Evolutionary conservation across 2,329 filamentous ascomycete species (phyloP).

Genomic region (Emergomyces orientalis): DNA sequence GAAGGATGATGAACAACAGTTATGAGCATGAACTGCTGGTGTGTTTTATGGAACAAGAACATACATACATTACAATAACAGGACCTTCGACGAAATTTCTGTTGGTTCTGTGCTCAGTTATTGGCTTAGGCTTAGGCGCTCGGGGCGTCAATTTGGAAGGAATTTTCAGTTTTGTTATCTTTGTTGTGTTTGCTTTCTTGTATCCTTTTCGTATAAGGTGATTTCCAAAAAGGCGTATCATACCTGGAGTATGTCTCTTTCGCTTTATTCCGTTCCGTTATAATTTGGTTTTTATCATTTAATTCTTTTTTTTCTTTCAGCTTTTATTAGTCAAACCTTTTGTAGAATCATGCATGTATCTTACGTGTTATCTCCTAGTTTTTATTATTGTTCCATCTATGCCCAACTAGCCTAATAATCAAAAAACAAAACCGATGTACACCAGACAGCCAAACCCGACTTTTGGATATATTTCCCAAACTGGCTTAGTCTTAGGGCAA

Average conservation of each 20-base stretch:
- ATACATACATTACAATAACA: background rate
- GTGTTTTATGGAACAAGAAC: background rate
- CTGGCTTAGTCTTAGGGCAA: conserved; percentile 32
- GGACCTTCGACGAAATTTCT: background rate
- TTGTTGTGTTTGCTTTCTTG: background rate
- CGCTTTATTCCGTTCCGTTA: background rate
- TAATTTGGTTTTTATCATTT: background rate
- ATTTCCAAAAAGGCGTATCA: background rate
- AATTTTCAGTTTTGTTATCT: background rate
- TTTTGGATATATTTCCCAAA: background rate
- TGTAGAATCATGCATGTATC: background rate
- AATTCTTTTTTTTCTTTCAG: background rate
- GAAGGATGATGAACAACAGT: conserved; percentile 1
- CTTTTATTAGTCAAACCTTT: background rate
- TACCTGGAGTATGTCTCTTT: background rate
- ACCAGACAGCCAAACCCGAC: no score
- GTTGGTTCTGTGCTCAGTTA: background rate
- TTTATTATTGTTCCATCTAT: background rate
- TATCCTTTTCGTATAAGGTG: background rate
- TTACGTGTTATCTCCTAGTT: background rate
- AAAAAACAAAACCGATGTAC: no score
- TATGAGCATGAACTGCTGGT: background rate
- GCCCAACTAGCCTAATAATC: no score
- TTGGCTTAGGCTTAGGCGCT: conserved; percentile 3
- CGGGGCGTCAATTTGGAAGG: conserved; percentile 1